Evolutionary conservation across 2,329 filamentous ascomycete species (phyloP), one percentile per base, ranked within the genome.

Genomic region (Talaromyces rugulosus): DNA sequence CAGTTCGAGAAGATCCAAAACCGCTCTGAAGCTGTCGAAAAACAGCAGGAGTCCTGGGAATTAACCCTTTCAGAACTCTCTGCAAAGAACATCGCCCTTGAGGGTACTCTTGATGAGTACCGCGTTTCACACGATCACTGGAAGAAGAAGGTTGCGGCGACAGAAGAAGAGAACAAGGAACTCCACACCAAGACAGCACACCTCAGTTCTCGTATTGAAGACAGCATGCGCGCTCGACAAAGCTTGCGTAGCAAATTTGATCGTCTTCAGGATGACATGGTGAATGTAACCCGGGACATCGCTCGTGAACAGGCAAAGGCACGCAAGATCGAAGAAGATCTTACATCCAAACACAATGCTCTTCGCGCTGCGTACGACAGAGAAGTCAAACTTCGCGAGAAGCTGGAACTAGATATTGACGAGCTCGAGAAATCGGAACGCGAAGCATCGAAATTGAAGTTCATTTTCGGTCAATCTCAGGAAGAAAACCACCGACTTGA

Each of bases 241-340:
- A 87, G 84, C 64, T 93, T 96, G 85, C 89, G 92, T 67, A 82
- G 82, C 73, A 96, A 95, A 76, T 90, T 97, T 70, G 86, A 94
- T 68, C 87, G 87, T 63, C 81, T 99, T 44, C 93, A 98, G 75
- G 86, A 92, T 65, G 92, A 97, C 68, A 94, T 98, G 89, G 85
- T 87, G 34, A 82, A 82, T 61, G 90, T 92, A 56, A 88, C 91
- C 59, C 86, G 87, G 54, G 89, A 96, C 64, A 87, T 97, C 64
- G 87, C 89, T 27, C 87, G 90, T 69, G 93, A 98, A 72, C 94
- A 93, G 72, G 87, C 89, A 33, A 83, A 85, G 40, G 93, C 90
- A 78, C 86, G 87, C 69, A 89, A 90, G 77, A 89, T 78, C 62
- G 85, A 87, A 67, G 81, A 87, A 62, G 80, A 84, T n/a, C 79